Evolutionary conservation across 257 asterid genomes (phyloP), one percentile per base, ranked within the genome.

Genomic region (Nicotiana knightiana): DNA sequence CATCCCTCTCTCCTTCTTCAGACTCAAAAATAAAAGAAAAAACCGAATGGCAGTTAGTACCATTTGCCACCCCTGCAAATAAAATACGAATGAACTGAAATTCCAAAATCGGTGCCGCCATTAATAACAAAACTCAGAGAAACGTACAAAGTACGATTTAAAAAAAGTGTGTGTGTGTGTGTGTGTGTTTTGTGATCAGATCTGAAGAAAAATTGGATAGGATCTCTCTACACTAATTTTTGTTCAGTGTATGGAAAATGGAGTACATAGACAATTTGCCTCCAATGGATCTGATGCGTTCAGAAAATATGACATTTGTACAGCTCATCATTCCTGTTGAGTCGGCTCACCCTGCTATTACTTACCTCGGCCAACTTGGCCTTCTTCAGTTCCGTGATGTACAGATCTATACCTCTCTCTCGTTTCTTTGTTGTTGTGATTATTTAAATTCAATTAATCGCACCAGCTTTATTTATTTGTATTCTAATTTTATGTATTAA

Each of bases 211-310:
- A 43, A 43, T 43, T 43, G 9, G 51, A 43, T 43, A 9, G 51
- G 3, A 43, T 43, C 51, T 3, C 51, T 43, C 3, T 43, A 43
- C 51, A 43, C 51, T 43, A 43, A 59, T 61, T 2, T 5, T n/a
- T 21, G 80, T 21, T 80, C 61, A 88, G 90, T 84, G 87, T 88
- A 85, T 86, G 90, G 89, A 86, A 86, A 85, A 94, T 94, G 98
- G 93, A 92, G 90, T 92, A 79, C 89, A 85, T 93, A 66, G 89
- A 88, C 86, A 92, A 88, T 79, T 88, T 93, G 86, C 94, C 98
- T 24, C 77, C 85, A 81, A 92, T 95, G 98, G 98, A 95, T 93
- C 97, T 95, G 96, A 95, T 95, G 97, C 97, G 98, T 86, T 95
- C 98, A 84, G 98, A 96, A 93, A 90, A 91, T 93, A 94, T 96